These are phyloP conservation scores for Omphalotus guepiniiformis DNA, from an alignment of 768 basidiomycete genomes.

Conservation along the genomic window DNA sequence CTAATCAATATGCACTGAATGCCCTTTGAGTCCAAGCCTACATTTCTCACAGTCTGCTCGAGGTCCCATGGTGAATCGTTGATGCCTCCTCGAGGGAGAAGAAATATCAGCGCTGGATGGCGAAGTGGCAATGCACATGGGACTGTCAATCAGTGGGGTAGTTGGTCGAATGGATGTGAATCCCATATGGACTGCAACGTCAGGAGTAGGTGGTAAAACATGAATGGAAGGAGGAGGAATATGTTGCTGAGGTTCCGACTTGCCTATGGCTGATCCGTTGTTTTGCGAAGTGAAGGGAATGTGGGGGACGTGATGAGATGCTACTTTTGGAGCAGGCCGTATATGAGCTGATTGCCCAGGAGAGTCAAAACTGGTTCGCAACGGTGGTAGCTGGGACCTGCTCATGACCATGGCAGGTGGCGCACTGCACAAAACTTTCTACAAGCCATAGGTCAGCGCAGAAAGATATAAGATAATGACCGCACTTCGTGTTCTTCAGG, in stretches of 20 bases:
- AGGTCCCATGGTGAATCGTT: slow-evolving; percentile 67
- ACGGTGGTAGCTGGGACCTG: slow-evolving; percentile 13
- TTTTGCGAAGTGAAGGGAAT: slow-evolving; percentile 3
- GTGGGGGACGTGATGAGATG: neutral
- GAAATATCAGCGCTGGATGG: slow-evolving; percentile 18
- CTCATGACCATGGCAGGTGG: slow-evolving; percentile 1
- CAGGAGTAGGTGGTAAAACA: slow-evolving; percentile 26
- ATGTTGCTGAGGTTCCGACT: no score
- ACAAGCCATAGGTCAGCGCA: slow-evolving; percentile 48
- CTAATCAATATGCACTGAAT: slow-evolving; percentile 65
- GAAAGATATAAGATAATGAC: no score
- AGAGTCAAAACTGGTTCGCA: slow-evolving; percentile 15
- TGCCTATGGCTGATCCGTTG: no score
- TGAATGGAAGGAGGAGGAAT: slow-evolving; percentile 25
- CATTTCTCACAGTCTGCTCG: slow-evolving; percentile 67
- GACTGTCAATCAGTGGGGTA: slow-evolving; percentile 16
- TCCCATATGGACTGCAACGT: slow-evolving; percentile 3
- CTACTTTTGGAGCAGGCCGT: neutral
- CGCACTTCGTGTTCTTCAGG: no score
- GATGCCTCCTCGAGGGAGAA: slow-evolving; percentile 28
- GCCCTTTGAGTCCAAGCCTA: slow-evolving; percentile 60
- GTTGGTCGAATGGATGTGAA: slow-evolving; percentile 16
- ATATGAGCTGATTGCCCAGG: neutral
- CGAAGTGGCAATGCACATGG: slow-evolving; percentile 23
- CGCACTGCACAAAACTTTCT: neutral